Evolutionary conservation across 495 filamentous ascomycete species (phyloP).

Genomic region (Aspergillus kassunensis): DNA sequence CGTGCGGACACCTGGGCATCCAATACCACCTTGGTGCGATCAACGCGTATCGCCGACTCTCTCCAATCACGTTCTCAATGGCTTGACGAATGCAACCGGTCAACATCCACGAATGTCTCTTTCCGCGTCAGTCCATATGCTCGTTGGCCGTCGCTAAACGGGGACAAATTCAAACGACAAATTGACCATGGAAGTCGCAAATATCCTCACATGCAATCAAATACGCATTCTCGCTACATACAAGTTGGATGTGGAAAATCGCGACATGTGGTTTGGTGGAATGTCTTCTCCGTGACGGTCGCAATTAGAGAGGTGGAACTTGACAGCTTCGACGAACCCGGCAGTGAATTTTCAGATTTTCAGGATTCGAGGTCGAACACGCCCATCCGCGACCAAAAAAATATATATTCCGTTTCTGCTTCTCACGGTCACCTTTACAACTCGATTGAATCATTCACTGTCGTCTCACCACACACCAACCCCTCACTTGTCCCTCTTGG

Average conservation of each 20-base stretch:
- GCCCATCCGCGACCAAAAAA: too few species aligned
- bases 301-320: slow-evolving; percentile 24
- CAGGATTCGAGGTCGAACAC: too few species aligned
- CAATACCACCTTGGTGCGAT: slow-evolving; percentile 1
- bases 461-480: too few species aligned
- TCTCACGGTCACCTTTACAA: background rate
- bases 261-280: background rate
- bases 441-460: background rate
- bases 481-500: too few species aligned
- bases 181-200: background rate
- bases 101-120: background rate
- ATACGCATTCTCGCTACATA: background rate
- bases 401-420: background rate
- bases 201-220: background rate
- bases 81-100: background rate
- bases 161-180: background rate
- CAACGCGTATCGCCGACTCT: background rate
- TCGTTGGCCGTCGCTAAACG: background rate
- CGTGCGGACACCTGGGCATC: background rate
- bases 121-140: too few species aligned
- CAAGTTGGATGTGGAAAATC: slow-evolving; percentile 4
- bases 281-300: slow-evolving; percentile 28
- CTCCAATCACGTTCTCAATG: background rate
- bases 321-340: slow-evolving; percentile 34
- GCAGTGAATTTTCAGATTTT: slow-evolving; percentile 21